Evolutionary conservation across 169 alveolate species (phyloP).

Genomic region (Amoebophrya sp.): DNA sequence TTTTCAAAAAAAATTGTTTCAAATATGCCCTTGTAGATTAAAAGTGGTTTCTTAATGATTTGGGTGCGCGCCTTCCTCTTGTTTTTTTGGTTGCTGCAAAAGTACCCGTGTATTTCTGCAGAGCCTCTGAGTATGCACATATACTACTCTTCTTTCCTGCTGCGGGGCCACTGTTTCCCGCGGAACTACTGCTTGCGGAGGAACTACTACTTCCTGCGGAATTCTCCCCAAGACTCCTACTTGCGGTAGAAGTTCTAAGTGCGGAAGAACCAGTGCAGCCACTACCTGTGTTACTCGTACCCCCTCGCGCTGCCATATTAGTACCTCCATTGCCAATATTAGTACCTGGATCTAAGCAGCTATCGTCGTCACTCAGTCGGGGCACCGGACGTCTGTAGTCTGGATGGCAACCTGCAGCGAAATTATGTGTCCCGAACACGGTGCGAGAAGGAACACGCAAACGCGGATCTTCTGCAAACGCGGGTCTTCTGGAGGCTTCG

Average conservation of each 20-base stretch:
- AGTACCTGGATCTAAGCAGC: no score
- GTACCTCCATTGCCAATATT: no score
- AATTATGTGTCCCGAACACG: background rate
- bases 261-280: no score
- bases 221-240: background rate
- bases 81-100: no score
- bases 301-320: no score
- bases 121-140: background rate
- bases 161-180: background rate
- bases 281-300: no score
- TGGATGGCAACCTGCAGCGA: background rate
- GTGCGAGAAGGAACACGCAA: background rate
- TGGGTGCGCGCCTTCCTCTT: no score
- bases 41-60: no score
- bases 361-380: background rate
- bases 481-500: no score
- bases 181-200: no score
- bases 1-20: no score
- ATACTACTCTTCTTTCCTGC: background rate
- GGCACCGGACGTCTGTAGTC: slow-evolving; percentile 1
- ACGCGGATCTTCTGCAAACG: background rate
- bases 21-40: no score
- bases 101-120: background rate
- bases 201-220: background rate
- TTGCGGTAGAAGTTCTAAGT: background rate